Evolutionary conservation across 83 land plant species (phyloP), one percentile per base, ranked within the genome.

Genomic region (Picea abies): DNA sequence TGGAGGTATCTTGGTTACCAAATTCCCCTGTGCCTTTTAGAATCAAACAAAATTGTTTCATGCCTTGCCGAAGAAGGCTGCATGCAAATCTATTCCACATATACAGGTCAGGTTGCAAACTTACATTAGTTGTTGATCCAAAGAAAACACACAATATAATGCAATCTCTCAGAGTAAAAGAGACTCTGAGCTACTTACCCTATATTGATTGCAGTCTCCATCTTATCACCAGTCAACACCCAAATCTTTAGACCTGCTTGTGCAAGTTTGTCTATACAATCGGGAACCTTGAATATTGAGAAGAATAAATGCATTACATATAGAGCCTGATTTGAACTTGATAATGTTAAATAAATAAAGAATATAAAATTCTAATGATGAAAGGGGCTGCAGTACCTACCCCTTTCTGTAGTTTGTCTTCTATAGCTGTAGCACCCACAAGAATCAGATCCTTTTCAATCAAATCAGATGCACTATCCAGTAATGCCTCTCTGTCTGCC

Each of bases 151-250:
- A 35, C 37, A 32, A 32, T 17, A 63, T 82, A 23, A 60, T 39
- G 75, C 20, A 10, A 49, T 29, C 72, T 4, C 19, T 67, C 11
- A 70, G 23, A 60, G 62, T 20, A 70, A 82, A 71, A 19, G 17
- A 69, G 25, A 23, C 32, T 29, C 15, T 10, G 61, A 64, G n/a
- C 23, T 84, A 5, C 81, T 60, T 79, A 97, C 96, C 98, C 99
- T 84, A 97, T 97, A 76, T 97, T 97, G 73, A 97, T 97, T 35
- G 99, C 99, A 81, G 99, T 97, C 84, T 97, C 99, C 90, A 90
- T 90, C 89, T 97, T 97, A 87, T 97, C 99, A 58, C 99, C 99
- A 58, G 99, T 97, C 69, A 97, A 85, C 79, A 97, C 98, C 99
- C 99, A 97, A 80, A 97, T 88, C 90, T 97, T 97, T 22, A 97